A percentile compares a stretch with the other conserved stretches of the same genome.
These are phyloP conservation scores for Botrytis deweyae DNA, from an alignment of 2,329 filamentous ascomycete species.

Conservation along the genomic window DNA sequence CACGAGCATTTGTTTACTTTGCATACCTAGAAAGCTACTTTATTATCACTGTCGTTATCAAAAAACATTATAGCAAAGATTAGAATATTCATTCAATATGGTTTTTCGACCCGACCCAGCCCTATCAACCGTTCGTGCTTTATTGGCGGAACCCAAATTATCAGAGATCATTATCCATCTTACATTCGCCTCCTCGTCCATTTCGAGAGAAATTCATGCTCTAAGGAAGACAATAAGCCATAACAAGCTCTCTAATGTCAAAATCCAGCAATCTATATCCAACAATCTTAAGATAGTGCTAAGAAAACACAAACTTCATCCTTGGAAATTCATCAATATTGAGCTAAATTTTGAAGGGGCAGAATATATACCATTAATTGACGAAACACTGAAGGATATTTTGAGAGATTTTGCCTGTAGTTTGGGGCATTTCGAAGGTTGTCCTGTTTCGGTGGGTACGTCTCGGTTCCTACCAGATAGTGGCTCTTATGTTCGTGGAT, in stretches of 20 bases:
- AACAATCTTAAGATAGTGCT: background rate
- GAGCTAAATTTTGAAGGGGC: background rate
- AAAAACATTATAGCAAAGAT: background rate
- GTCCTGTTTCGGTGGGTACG: background rate
- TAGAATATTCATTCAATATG: background rate
- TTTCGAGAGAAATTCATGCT: background rate
- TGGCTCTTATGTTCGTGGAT: background rate
- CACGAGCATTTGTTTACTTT: background rate
- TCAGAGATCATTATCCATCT: conserved; percentile 1
- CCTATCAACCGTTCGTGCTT: background rate
- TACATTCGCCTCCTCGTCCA: background rate
- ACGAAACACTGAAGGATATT: background rate
- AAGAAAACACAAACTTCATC: background rate
- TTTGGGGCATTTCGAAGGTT: background rate
- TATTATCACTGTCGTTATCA: background rate
- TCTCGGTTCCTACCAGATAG: background rate
- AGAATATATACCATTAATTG: background rate
- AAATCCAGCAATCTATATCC: background rate
- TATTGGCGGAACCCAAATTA: background rate
- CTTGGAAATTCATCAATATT: conserved; percentile 10
- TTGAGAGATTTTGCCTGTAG: background rate
- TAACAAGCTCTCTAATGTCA: background rate
- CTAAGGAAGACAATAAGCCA: background rate
- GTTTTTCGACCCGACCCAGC: background rate
- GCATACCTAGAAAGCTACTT: background rate